Evolutionary conservation across 2,329 filamentous ascomycete species (phyloP).

Genomic region (Thielaviopsis ethacetica): DNA sequence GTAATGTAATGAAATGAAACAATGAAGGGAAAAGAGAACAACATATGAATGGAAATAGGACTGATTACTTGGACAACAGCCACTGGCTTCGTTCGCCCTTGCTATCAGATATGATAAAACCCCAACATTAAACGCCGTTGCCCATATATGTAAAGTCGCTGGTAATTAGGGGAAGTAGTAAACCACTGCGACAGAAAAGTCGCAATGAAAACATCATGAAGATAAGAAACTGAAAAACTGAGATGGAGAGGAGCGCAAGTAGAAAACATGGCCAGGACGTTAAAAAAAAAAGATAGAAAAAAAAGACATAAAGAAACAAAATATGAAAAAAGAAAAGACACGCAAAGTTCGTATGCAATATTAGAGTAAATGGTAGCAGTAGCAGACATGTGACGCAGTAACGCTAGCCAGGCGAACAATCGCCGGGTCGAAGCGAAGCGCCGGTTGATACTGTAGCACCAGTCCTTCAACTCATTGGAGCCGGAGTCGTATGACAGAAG

Average conservation of each 20-base stretch:
- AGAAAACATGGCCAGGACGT: background rate
- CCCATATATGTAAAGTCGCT: background rate
- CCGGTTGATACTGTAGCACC: background rate
- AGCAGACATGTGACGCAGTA: background rate
- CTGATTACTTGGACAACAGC: background rate
- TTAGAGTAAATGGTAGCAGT: background rate
- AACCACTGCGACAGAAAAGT: background rate
- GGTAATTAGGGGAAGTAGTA: background rate
- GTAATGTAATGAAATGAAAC: background rate
- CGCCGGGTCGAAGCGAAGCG: background rate
- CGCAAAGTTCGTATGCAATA: conserved; percentile 1
- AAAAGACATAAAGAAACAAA: background rate
- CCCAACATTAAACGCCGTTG: conserved; percentile 1
- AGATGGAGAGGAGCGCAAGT: background rate
- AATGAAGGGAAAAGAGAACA: background rate
- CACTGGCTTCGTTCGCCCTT: background rate
- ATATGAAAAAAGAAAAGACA: conserved; percentile 2
- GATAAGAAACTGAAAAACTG: background rate
- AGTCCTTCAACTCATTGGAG: background rate
- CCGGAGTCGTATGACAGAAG: background rate
- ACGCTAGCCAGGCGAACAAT: background rate
- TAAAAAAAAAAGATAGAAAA: background rate
- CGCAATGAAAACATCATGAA: background rate
- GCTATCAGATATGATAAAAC: background rate
- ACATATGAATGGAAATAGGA: background rate